Evolutionary conservation across 805 yeast species (phyloP), one percentile per base, ranked within the genome.

Genomic region (Debaryomyces tyrocola): DNA sequence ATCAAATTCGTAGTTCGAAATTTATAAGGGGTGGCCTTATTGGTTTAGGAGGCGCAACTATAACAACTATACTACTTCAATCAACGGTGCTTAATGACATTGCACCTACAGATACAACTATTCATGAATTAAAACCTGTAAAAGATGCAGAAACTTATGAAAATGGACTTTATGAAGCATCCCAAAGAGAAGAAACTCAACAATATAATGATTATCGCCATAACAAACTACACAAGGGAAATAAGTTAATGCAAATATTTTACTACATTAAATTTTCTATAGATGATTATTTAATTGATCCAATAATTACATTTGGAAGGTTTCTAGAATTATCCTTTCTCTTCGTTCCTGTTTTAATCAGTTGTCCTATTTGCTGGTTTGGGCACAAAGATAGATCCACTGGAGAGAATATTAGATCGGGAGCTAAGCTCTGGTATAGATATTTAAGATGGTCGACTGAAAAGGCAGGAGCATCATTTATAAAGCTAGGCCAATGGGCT

Each of bases 401-500:
- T 39, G 81, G 47, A 14, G 53, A 55, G n/a, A 42, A 44, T n/a
- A 52, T 77, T 17, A 73, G 84, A 29, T 59, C 75, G 3, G 96
- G 96, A 0, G 79, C 87, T 1, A 55, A 76, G 15, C 35, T 82
- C 17, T 92, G 97, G 97, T 91, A 79, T 64, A 66, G 67, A 44
- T 66, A 82, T 40, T 67, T 92, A 17, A 75, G 89, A 41, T 64
- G 78, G 61, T 70, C 85, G 0, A 80, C 94, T 47, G 96, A 92
- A 64, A 51, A 72, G 14, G 97, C 96, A 0, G 99, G 99, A 0
- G 96, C 98, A 2, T 85, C 96, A 3, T 94, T 87, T 62, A 83
- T 87, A 46, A 87, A 89, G 64, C 77, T 94, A 47, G 99, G 98
- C 3, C 99, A 94, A 70, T 94, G 99, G 99, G 99, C 99, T 0